Percentiles rank a stretch among this genome's conserved stretches.
These are phyloP conservation scores for Leptodontidium sp. DNA, from an alignment of 2,329 filamentous ascomycete genomes.

Conservation along the genomic window DNA sequence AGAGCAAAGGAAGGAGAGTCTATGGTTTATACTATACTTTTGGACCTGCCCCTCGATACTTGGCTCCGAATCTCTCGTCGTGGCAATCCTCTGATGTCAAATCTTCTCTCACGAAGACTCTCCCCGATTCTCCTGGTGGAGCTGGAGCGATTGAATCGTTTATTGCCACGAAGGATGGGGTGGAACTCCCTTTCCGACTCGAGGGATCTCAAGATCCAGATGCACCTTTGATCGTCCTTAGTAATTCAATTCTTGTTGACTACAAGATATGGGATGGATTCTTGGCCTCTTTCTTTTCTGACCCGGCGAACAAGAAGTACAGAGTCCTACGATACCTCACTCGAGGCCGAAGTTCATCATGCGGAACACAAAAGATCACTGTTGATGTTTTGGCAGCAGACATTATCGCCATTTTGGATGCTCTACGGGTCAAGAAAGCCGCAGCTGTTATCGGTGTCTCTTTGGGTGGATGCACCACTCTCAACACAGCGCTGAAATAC, in stretches of 20 bases:
- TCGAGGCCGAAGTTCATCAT: constrained; percentile 60
- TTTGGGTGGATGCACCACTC: constrained; percentile 80
- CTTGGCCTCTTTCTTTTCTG: constrained; percentile 51
- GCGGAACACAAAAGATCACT: constrained; percentile 39
- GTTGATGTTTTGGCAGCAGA: constrained; percentile 72
- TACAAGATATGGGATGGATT: constrained; percentile 84
- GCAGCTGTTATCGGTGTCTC: constrained; percentile 78
- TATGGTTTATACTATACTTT: constrained; percentile 84
- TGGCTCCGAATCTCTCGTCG: constrained; percentile 52
- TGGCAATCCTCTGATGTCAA: constrained; percentile 57
- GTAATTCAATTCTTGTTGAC: constrained; percentile 82
- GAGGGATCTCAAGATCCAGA: constrained; percentile 73
- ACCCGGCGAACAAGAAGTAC: constrained; percentile 54
- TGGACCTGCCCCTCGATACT: constrained; percentile 75
- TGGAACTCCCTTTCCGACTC: constrained; percentile 75
- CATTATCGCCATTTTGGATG: constrained; percentile 69
- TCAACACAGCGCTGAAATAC: constrained; percentile 75
- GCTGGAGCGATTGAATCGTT: constrained; percentile 69
- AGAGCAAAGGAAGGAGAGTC: constrained; percentile 62
- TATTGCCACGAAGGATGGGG: constrained; percentile 72
- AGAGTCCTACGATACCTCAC: constrained; percentile 80
- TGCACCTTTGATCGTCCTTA: constrained; percentile 77
- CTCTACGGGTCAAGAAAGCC: constrained; percentile 72
- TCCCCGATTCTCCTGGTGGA: constrained; percentile 51
- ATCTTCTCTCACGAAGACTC: constrained; percentile 39